Evolutionary conservation across 805 yeast species (phyloP), one percentile per base, ranked within the genome.

Genomic region (Candida tammaniensis): DNA sequence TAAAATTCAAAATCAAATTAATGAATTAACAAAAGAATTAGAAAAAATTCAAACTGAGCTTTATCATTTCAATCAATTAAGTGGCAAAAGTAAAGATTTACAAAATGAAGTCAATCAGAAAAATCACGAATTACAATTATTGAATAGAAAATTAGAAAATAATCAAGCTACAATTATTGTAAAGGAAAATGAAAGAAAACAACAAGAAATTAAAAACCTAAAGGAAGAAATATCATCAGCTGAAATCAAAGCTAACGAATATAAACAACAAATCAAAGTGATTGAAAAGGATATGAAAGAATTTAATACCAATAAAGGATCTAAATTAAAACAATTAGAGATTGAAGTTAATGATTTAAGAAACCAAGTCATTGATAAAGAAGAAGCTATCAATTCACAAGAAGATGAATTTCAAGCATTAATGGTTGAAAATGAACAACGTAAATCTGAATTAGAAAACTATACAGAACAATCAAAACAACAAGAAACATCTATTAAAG

Each of bases 211-310:
- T 13, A 51, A 50, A 4, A 39, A 46, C 0, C 61, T 83, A 15
- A 51, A 61, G 13, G 46, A 49, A 4, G 53, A 59, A 15, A 68
- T 80, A 4, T 34, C 44, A 1, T 56, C 56, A 5, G 67, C 71
- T 12, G 52, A 61, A 13, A 43, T 49, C 2, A 47, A 55, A 11
- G 54, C 65, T 4, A 34, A 46, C 1, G 48, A 47, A 3, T 66
- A 64, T 24, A 54, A 64, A 20, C 38, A 37, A 0, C 83, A 80
- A 18, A 72, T 85, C 9, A 44, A 48, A 3, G 52, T 53, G 6
- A 79, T 85, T 34, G 85, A 84, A 50, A 72, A 64, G 12, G 98
- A 93, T 54, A 85, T 88, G 64, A 68, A 72, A 33, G 98, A 93
- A 48, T 91, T 88, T 54, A 77, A 74, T 39, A 64, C 64, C 27